Evolutionary conservation across 1,284 basidiomycete species (phyloP), one percentile per base, ranked within the genome.

Genomic region (Ceraceosorus guamensis): DNA sequence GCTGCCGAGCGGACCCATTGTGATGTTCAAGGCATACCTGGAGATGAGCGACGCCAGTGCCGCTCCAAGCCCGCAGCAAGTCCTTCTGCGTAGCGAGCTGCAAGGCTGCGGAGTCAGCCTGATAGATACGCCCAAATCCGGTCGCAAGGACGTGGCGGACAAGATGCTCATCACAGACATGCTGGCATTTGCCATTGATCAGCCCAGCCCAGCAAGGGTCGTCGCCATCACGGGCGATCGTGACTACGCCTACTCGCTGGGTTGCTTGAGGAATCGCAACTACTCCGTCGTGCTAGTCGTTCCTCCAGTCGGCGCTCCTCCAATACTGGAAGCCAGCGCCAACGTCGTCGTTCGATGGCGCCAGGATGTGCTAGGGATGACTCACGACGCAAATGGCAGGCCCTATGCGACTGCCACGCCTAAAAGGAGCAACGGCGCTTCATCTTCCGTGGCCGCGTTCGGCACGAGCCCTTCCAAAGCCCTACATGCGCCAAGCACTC

Each of bases 121-220:
- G 30, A 68, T 71, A 43, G 70, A 71, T 48, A 70, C 60, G 10
- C 69, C 69, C 16, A 71, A 71, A 53, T 63, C 60, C 41, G 70
- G 70, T 31, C 59, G 68, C 6, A 71, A 71, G 56, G 63, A 71
- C 46, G 70, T 70, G 11, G 68, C 68, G 14, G 70, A 71, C 52
- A 67, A 68, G 57, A 71, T 70, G 70, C 67, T 71, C 61, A 70
- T 70, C 55, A 65, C 70, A 45, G 70, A 71, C 46, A 52, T 70
- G 5, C 59, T 71, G 32, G 65, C 70, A 8, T 70, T 61, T 10
- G 70, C 70, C 11, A 68, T 71, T 48, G 70, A 70, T 41, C 59
- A 68, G 49, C 63, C 63, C 24, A 60, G 67, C 4, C 70, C 70
- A 8, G 62, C 64, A 18, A 62, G 64, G 6, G 64, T 71, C 46